phyloP scores from a whole-genome alignment of 2,329 filamentous ascomycete species.

The Pseudogymnoascus sp. region DNA sequence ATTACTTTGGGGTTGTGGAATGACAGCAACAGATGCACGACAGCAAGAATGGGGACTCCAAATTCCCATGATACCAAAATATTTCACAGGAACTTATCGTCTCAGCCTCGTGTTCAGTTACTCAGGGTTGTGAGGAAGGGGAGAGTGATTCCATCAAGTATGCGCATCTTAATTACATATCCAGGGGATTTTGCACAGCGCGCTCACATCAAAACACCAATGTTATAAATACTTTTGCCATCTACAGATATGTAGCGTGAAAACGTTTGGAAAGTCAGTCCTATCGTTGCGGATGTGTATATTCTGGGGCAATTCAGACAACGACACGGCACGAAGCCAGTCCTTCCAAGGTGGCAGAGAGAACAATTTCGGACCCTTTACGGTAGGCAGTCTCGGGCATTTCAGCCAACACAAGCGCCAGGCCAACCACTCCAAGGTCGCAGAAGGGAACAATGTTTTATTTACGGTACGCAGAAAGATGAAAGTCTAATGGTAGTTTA shows the following conservation, averaged over 20 bases:
- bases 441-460: neutral
- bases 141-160: neutral
- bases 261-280: neutral
- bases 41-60: neutral
- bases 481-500: neutral
- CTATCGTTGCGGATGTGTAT: neutral
- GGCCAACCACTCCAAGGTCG: neutral
- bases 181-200: neutral
- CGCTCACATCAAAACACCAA: neutral
- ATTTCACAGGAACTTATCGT: neutral
- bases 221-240: neutral
- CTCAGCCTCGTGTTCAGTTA: neutral
- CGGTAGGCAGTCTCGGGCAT: neutral
- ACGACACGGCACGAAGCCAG: too few relatives aligned
- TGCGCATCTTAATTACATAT: neutral
- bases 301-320: neutral
- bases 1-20: neutral
- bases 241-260: neutral
- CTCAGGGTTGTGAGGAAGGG: neutral
- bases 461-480: neutral
- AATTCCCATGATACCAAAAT: neutral
- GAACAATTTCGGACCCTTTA: too few relatives aligned
- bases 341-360: too few relatives aligned
- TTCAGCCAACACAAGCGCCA: neutral
- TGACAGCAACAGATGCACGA: neutral